These are phyloP conservation scores for Talaromyces rugulosus DNA, from an alignment of 2,329 filamentous ascomycete genomes.

Conservation along the genomic window DNA sequence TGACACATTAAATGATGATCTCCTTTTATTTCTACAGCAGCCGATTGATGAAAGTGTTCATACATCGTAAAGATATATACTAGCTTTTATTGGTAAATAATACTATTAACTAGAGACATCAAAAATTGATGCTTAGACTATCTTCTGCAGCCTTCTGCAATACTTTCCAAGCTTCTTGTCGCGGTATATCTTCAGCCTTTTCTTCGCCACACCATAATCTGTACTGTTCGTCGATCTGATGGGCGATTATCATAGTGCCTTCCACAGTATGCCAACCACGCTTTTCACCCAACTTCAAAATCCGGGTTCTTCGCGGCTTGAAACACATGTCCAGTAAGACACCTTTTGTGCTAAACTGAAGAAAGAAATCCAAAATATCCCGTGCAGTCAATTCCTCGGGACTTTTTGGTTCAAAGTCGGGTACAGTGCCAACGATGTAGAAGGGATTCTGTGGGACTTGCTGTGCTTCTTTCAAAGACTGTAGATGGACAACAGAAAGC, in stretches of 20 bases:
- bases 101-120: not conserved
- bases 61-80: no score
- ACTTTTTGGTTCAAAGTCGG: conserved; percentile 33
- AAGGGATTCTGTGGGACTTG: conserved; percentile 20
- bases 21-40: not conserved
- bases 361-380: conserved; percentile 24
- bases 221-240: conserved; percentile 41
- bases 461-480: conserved; percentile 21
- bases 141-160: conserved; percentile 29
- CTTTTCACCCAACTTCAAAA: conserved; percentile 29
- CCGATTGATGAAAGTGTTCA: no score
- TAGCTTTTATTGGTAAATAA: no score
- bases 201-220: conserved; percentile 33
- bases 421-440: conserved; percentile 39
- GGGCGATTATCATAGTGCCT: conserved; percentile 39
- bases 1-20: not conserved
- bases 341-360: conserved; percentile 24
- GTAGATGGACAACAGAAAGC: conserved; percentile 26
- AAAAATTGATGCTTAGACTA: conserved; percentile 31
- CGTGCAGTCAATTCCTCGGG: conserved; percentile 23
- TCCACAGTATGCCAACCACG: conserved; percentile 36
- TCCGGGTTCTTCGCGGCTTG: conserved; percentile 37
- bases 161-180: conserved; percentile 28
- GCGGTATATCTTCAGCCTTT: conserved; percentile 19
- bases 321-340: conserved; percentile 43